phyloP scores from a whole-genome alignment of 768 basidiomycete genomes.

The Suillus placidus region DNA sequence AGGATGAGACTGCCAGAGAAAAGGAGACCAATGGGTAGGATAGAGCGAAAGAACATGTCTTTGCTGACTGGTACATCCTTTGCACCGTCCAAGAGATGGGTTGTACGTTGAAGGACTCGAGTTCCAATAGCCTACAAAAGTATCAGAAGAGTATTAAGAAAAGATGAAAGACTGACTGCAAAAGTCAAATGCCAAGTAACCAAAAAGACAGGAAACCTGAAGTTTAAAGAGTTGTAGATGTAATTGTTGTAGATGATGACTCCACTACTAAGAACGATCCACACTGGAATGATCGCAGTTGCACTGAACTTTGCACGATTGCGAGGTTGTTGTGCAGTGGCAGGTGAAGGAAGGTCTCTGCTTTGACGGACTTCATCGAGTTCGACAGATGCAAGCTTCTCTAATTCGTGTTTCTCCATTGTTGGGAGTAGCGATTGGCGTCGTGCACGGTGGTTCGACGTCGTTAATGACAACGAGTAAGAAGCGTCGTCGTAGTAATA shows the following conservation, averaged over 20 bases:
- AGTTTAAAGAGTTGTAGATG: conserved; percentile 79
- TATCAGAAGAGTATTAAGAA: conserved; percentile 11
- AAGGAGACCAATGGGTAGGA: conserved; percentile 90
- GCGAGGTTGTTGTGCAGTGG: conserved; percentile 49
- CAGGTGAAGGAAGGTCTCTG: conserved; percentile 9
- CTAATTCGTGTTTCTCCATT: conserved; percentile 3
- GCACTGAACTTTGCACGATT: conserved; percentile 59
- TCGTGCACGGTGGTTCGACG: background rate
- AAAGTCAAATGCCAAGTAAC: conserved; percentile 85
- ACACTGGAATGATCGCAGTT: conserved; percentile 80
- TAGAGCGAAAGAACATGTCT: conserved; percentile 79
- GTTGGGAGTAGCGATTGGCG: background rate
- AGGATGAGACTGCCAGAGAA: conserved; percentile 92
- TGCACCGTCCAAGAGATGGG: conserved; percentile 73
- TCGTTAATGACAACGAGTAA: background rate
- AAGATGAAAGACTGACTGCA: conserved; percentile 46
- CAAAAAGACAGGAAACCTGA: conserved; percentile 90
- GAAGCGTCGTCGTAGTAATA: background rate
- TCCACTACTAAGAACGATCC: conserved; percentile 86
- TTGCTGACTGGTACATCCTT: conserved; percentile 81
- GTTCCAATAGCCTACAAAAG: conserved; percentile 72
- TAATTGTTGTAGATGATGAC: conserved; percentile 98
- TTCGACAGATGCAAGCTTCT: background rate
- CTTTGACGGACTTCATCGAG: conserved; percentile 15
- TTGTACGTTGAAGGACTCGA: conserved; percentile 81